These are phyloP conservation scores for Leucocoprinus birnbaumii DNA, from an alignment of 768 basidiomycete species.

Conservation along the genomic window DNA sequence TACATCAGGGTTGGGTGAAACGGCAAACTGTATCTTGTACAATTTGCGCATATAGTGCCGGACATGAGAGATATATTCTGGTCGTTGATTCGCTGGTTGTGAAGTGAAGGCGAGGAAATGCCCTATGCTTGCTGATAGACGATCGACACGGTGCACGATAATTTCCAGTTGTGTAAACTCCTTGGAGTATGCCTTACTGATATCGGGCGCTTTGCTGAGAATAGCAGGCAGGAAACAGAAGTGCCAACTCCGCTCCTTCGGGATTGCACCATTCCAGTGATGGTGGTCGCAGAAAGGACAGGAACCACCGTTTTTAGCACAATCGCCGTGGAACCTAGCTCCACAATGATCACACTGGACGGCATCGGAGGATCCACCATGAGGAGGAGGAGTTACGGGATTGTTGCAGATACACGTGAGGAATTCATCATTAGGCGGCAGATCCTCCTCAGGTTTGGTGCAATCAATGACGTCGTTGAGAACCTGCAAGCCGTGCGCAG, in stretches of 20 bases:
- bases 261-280: slow-evolving; percentile 86
- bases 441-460: slow-evolving; percentile 76
- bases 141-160: slow-evolving; percentile 77
- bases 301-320: slow-evolving; percentile 85
- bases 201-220: slow-evolving; percentile 69
- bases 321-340: slow-evolving; percentile 82
- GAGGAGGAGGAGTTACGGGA: slow-evolving; percentile 78
- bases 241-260: slow-evolving; percentile 81
- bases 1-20: slow-evolving; percentile 76
- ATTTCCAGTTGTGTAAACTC: slow-evolving; percentile 79
- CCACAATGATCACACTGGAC: slow-evolving; percentile 90
- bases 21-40: slow-evolving; percentile 87
- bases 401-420: slow-evolving; percentile 80
- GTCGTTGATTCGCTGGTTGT: slow-evolving; percentile 66
- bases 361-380: slow-evolving; percentile 72
- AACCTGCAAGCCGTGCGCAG: slow-evolving; percentile 60
- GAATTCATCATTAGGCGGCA: slow-evolving; percentile 77
- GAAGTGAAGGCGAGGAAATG: slow-evolving; percentile 77
- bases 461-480: slow-evolving; percentile 74
- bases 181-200: slow-evolving; percentile 75
- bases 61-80: slow-evolving; percentile 77
- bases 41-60: slow-evolving; percentile 90
- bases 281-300: slow-evolving; percentile 91
- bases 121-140: slow-evolving; percentile 70
- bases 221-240: slow-evolving; percentile 77